phyloP scores from a whole-genome alignment of 192 early-diverging fungal species.

The Entomortierella parvispora region DNA sequence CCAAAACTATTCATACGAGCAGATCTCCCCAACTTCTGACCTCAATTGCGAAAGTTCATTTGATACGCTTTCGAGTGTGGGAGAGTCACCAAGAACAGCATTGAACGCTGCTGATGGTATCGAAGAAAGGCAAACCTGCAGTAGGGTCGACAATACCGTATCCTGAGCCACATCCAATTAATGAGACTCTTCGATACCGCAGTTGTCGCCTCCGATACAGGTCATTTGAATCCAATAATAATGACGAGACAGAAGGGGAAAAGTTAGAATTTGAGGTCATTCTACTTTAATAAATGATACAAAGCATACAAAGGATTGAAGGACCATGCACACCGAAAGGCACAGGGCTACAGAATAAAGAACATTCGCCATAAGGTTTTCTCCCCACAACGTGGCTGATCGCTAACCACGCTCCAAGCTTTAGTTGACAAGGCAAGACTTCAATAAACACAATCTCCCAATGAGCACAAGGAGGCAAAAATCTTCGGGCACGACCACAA shows the following conservation, averaged over 20 bases:
- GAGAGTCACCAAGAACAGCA: conserved; percentile 7
- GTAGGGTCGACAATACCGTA: conserved; percentile 18
- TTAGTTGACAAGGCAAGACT: too few species aligned
- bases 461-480: not conserved
- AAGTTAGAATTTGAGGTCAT: too few species aligned
- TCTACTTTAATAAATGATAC: too few species aligned
- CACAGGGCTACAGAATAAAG: too few species aligned
- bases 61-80: not conserved
- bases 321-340: too few species aligned
- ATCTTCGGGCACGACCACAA: conserved; percentile 13
- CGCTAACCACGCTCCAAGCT: not conserved
- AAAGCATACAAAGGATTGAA: too few species aligned
- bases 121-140: conserved; percentile 1
- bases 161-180: conserved; percentile 11
- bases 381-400: too few species aligned
- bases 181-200: too few species aligned
- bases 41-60: conserved; percentile 9
- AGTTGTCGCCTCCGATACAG: too few species aligned
- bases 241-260: too few species aligned
- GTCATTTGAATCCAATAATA: too few species aligned
- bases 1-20: conserved; percentile 7
- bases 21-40: not conserved
- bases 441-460: too few species aligned
- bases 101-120: not conserved
- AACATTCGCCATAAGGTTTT: not conserved